Evolutionary conservation across 1,139 yeast genomes (phyloP).

Genomic region (Pichia sp.): DNA sequence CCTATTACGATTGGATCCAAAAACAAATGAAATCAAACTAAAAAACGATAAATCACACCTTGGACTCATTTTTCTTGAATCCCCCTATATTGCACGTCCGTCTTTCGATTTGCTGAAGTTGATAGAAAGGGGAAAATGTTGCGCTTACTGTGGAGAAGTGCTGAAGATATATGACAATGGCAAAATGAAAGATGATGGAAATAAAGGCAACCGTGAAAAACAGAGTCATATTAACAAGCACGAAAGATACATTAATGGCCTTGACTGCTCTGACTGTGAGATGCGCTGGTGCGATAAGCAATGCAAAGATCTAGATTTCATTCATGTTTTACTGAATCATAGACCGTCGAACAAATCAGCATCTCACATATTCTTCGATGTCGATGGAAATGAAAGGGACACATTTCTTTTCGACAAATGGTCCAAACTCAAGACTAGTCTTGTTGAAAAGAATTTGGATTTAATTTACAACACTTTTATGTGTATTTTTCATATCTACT

Average conservation of each 20-base stretch:
- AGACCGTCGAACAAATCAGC: slow-evolving; percentile 29
- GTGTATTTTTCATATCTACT: slow-evolving; percentile 23
- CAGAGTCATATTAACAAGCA: slow-evolving; percentile 24
- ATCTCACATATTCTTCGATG: slow-evolving; percentile 22
- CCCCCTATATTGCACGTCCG: slow-evolving; percentile 65
- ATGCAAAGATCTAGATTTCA: slow-evolving; percentile 52
- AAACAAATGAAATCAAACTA: slow-evolving; percentile 11
- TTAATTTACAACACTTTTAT: slow-evolving; percentile 21
- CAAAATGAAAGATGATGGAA: slow-evolving; percentile 29
- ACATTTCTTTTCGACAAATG: slow-evolving; percentile 25
- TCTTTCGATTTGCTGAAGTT: slow-evolving; percentile 65
- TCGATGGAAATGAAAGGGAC: slow-evolving; percentile 14
- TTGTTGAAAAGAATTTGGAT: slow-evolving; percentile 18
- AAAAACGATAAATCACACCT: slow-evolving; percentile 12
- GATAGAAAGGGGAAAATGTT: slow-evolving; percentile 65
- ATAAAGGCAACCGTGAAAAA: slow-evolving; percentile 23
- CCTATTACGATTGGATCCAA: slow-evolving; percentile 12
- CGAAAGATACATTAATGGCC: slow-evolving; percentile 38
- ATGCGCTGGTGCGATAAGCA: slow-evolving; percentile 68
- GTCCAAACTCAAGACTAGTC: slow-evolving; percentile 17
- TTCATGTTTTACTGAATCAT: slow-evolving; percentile 64
- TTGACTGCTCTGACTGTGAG: slow-evolving; percentile 65
- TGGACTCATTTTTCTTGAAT: slow-evolving; percentile 32
- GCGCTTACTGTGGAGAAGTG: slow-evolving; percentile 74
- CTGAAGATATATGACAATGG: slow-evolving; percentile 39